Base-by-base conservation (phyloP, 2,329 filamentous ascomycete species). In the Corniculantispora saksenae region DNA sequence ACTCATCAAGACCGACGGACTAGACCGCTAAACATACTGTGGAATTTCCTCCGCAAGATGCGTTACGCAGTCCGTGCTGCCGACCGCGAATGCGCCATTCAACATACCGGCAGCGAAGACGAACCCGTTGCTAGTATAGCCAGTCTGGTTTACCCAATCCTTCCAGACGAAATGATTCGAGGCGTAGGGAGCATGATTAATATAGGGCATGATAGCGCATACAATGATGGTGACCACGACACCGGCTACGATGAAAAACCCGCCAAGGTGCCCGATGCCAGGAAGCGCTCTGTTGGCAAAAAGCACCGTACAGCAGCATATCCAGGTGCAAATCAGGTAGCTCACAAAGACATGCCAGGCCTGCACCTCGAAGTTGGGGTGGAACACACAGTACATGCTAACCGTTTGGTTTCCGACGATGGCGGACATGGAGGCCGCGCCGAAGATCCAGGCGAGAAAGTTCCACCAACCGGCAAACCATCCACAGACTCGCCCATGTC, bases 81-180 rank as follows among this genome's bases (percentile, higher is more conserved):
- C 87, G 9, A 89, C 83, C 45, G 83, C 82, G 72, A 83, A 89
- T n/a, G 86, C 86, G 15, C 85, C 86, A 67, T 89, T 89, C 23
- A 54, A 32, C 51, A 54, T 54, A 32, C 51, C 51, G 32, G 51
- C 51, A 32, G 29, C 23, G 29, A 54, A 54, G 51, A 54, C 51
- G 51, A 54, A 54, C 23, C 51, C 51, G 29, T 54, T 32, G 38
- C 38, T 43, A 32, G 51, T 25, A 54, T 54, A 54, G 8, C 51
- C 51, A 54, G 29, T 54, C 25, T 54, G 23, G 21, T 25, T 32
- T 32, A 29, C 17, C 51, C 51, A 54, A 25, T 54, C 51, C 29
- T 25, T 54, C 51, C 51, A 54, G 23, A 54, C 51, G 29, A 54
- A 54, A 27, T 25, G 3, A 15, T 25, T 29, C 51, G 51, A 29